These are phyloP conservation scores for Penicillium sp. DNA, from an alignment of 2,329 filamentous ascomycete genomes.

Conservation along the genomic window DNA sequence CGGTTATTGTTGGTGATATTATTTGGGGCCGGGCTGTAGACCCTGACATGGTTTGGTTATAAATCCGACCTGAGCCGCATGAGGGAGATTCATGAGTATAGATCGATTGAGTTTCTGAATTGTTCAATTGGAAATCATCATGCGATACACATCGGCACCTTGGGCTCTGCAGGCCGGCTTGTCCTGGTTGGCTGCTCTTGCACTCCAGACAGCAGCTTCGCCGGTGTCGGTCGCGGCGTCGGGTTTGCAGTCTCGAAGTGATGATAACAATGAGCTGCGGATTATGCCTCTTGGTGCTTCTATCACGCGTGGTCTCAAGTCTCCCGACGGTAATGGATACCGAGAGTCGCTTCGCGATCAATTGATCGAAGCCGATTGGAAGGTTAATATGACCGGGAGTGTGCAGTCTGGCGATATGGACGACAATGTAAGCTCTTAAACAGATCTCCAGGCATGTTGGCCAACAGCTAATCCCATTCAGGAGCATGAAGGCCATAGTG, in stretches of 20 bases:
- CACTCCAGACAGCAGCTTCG: not conserved
- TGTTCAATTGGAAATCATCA: too few relatives aligned
- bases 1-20: too few relatives aligned
- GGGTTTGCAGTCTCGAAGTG: not conserved
- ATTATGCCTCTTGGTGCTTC: slow-evolving; percentile 34
- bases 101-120: too few relatives aligned
- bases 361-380: slow-evolving; percentile 27
- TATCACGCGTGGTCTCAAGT: slow-evolving; percentile 34
- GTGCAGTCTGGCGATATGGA: slow-evolving; percentile 22
- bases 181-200: too few relatives aligned
- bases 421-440: slow-evolving; percentile 19
- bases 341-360: slow-evolving; percentile 34
- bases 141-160: too few relatives aligned
- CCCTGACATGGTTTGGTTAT: too few relatives aligned
- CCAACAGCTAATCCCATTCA: too few relatives aligned
- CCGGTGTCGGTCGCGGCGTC: not conserved
- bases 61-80: too few relatives aligned
- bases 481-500: slow-evolving; percentile 25
- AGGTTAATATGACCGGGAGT: slow-evolving; percentile 28
- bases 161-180: too few relatives aligned
- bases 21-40: too few relatives aligned
- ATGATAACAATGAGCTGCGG: slow-evolving; percentile 1
- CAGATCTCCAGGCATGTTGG: too few relatives aligned
- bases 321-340: slow-evolving; percentile 37
- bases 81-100: too few relatives aligned